Base-by-base conservation (phyloP, 805 yeast species). In the Wickerhamomyces xylosicus region DNA sequence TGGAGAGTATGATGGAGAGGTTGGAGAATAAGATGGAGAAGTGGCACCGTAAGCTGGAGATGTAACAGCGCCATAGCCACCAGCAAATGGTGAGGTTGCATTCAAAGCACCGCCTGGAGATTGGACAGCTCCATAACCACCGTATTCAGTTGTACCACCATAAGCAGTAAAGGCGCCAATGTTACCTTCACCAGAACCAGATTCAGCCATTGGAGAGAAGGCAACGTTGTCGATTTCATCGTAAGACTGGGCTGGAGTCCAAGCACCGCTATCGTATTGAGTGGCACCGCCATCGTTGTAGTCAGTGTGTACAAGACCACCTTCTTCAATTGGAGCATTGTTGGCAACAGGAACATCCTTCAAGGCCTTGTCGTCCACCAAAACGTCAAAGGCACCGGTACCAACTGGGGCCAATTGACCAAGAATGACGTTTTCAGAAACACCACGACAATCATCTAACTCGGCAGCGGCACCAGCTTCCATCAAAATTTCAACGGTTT, bases 371-470 rank as follows among this genome's bases (percentile, higher is more conserved):
- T 92, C 97, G 61, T 92, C 96, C 44, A 92, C 79, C 79, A 85
- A 79, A 31, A 92, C 90, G 58, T 92, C 97, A 57, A 92, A 92
- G 1, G 95, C 82, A 58, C 99, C 99, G 3, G 99, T 92, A 63
- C 99, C 99, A 52, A 92, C 75, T 43, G 98, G 97, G 18, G 98
- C 97, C 72, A 92, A 75, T 71, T 92, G 98, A 37, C 99, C 99
- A 56, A 92, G 74, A 69, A 92, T 85, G 43, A 92, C 95, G 58
- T 92, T 92, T 62, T 92, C 97, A 31, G 98, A 92, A 44, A 92
- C 95, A 71, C 99, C 99, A 49, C 87, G 85, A 64, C 99, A 92
- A 50, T 92, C 97, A 65, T 92, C 99, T 41, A 92, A 68, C 58
- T 92, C 99, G 16, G 97, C 98, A 33, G 94, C 77, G 5, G 97